Evolutionary conservation across 2,329 filamentous ascomycete species (phyloP), one percentile per base, ranked within the genome.

Genomic region (Neophaeococcomyces mojaviensis): DNA sequence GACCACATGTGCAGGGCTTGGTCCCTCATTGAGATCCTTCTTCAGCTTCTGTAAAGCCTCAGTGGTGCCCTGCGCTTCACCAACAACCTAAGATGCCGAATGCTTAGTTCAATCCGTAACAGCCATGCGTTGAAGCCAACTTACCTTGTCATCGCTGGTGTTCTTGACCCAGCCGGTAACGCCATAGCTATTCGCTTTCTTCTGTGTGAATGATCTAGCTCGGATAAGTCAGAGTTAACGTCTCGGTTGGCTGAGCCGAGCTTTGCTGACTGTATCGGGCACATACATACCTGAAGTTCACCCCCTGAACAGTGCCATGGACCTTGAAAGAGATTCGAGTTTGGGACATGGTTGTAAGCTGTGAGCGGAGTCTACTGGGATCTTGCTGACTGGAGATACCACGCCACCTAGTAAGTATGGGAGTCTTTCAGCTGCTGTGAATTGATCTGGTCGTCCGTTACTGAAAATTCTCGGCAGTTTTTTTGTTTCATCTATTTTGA

Each of bases 61-160:
- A 1, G 81, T 73, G 2, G 77, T 72, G 24, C 88, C 89, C 62
- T 97, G 90, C 4, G 83, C 88, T 67, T 96, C 89, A 20, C 90
- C 90, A 60, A 87, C 80, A 38, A 97, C 89, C 87, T 95, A 54
- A n/a, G 3, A 24, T 13, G 8, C 13, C 15, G 20, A 35, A 35
- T 33, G 31, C 42, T 52, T 40, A 46, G 38, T 32, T 36, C 16
- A 10, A 46, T 16, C 16, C 30, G 44, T 31, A 31, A n/a, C 24
- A 5, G 32, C 13, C 9, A 22, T 50, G 10, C 32, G 19, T 13
- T 3, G 3, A 19, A 34, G 19, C 16, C 13, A 22, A 2, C 63
- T 7, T 38, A 72, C 70, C 56, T 65, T 65, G 51, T 67, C 69
- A 46, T 69, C 67, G 5, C 58, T 58, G 6, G 68, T 72, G 47